Conservation (phyloP, 371 early-diverging fungal genomes). For the Apophysomyces variabilis region DNA sequence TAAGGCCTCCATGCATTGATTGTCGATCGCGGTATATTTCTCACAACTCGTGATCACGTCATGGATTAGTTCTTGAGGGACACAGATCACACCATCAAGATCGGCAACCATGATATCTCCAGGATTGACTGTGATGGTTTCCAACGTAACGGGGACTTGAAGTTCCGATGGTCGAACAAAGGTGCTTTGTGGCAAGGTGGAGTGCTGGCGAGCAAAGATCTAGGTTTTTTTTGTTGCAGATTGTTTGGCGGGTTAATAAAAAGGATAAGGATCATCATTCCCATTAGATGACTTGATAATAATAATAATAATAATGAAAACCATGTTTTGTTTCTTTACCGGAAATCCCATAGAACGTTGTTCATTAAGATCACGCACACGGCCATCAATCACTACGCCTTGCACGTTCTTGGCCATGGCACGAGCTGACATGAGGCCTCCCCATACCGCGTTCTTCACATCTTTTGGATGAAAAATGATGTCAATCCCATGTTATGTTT, state of each 20-base stretch:
- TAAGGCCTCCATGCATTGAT: conserved; percentile 73
- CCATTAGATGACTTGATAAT: conserved; percentile 2
- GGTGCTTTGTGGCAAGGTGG: conserved; percentile 71
- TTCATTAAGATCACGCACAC: conserved; percentile 76
- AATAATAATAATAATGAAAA: conserved; percentile 1
- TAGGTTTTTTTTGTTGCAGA: conserved; percentile 18
- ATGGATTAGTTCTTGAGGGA: conserved; percentile 60
- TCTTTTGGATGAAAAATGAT: conserved; percentile 25
- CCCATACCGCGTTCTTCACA: conserved; percentile 80
- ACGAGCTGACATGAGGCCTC: conserved; percentile 82
- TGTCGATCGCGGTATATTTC: conserved; percentile 64
- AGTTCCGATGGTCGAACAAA: conserved; percentile 68
- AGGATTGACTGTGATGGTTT: conserved; percentile 57
- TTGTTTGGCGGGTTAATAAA: neutral
- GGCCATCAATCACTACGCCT: conserved; percentile 80
- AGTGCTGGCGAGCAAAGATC: conserved; percentile 70
- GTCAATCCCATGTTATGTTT: conserved; percentile 4
- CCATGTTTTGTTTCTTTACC: conserved; percentile 33
- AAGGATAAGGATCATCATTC: neutral
- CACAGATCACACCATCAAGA: conserved; percentile 76
- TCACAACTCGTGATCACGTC: conserved; percentile 61
- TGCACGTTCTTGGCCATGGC: conserved; percentile 62
- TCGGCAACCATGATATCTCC: conserved; percentile 84
- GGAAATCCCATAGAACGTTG: conserved; percentile 65
- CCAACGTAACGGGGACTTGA: conserved; percentile 65